phyloP scores from a whole-genome alignment of 306 rosid species.

The Cucumis hystrix region DNA sequence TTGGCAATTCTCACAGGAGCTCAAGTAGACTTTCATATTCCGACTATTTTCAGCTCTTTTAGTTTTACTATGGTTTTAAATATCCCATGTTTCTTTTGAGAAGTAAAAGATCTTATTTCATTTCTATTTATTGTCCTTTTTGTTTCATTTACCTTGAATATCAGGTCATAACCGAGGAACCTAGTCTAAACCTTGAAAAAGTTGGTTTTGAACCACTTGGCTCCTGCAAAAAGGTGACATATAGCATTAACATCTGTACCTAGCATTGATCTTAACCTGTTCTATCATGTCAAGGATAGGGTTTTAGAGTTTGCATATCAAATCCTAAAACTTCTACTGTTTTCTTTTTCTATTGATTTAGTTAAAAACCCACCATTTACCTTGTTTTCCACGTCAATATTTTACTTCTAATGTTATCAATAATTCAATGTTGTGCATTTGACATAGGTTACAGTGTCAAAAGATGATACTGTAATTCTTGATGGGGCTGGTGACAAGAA shows the following conservation, averaged over 20 bases:
- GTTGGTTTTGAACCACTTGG: constrained; percentile 63
- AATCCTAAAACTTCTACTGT: neutral
- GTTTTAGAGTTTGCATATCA: neutral
- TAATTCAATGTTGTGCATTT: neutral
- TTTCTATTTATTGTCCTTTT: too few relatives aligned
- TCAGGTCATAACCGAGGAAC: constrained; percentile 91
- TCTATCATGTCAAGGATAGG: neutral
- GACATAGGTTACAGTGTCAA: constrained; percentile 60
- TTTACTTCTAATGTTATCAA: neutral
- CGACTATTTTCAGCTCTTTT: neutral
- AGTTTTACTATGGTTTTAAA: neutral
- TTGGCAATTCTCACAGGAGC: constrained; percentile 88
- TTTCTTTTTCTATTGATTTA: neutral
- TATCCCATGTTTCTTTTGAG: neutral
- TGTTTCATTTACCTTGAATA: neutral
- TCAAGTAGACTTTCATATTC: constrained; percentile 25
- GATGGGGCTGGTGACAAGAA: constrained; percentile 96
- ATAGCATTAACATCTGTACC: neutral
- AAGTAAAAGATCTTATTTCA: too few relatives aligned
- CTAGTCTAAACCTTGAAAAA: constrained; percentile 76
- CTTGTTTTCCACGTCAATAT: neutral
- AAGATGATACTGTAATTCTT: constrained; percentile 84
- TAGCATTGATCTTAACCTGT: neutral
- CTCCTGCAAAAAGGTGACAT: constrained; percentile 68
- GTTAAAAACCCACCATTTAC: neutral